phyloP scores from a whole-genome alignment of 202 grass and related monocot genomes.

The Panicum hallii region DNA sequence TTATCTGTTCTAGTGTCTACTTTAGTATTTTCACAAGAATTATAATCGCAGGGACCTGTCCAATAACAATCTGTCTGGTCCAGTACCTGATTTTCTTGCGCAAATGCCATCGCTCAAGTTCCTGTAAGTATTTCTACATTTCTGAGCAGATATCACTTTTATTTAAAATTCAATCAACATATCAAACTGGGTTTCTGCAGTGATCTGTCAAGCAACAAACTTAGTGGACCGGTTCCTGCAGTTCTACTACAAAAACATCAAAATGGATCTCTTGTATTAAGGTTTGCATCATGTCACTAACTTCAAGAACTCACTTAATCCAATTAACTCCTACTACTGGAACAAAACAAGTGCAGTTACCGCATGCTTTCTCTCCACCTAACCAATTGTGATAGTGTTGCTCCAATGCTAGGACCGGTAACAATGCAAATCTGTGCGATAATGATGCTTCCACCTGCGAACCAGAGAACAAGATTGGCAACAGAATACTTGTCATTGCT shows the following conservation, averaged over 20 bases:
- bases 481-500: conserved; percentile 39
- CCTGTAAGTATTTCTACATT: conserved; percentile 49
- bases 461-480: conserved; percentile 42
- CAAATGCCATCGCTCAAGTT: conserved; percentile 54
- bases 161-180: neutral
- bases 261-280: conserved; percentile 56
- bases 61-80: conserved; percentile 54
- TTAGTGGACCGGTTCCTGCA: conserved; percentile 53
- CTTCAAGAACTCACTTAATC: neutral
- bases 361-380: neutral
- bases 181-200: conserved; percentile 23
- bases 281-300: conserved; percentile 41
- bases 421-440: conserved; percentile 60
- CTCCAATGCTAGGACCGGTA: conserved; percentile 52
- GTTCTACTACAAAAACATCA: conserved; percentile 49
- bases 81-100: conserved; percentile 56
- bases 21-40: neutral
- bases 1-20: neutral
- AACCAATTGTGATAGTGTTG: neutral
- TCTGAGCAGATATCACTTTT: neutral
- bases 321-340: neutral
- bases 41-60: conserved; percentile 64
- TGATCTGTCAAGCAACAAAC: conserved; percentile 57
- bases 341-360: neutral
- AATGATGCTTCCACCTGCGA: conserved; percentile 42